These are phyloP conservation scores for Epichloe elymi DNA, from an alignment of 2,329 filamentous ascomycete genomes.

Conservation along the genomic window DNA sequence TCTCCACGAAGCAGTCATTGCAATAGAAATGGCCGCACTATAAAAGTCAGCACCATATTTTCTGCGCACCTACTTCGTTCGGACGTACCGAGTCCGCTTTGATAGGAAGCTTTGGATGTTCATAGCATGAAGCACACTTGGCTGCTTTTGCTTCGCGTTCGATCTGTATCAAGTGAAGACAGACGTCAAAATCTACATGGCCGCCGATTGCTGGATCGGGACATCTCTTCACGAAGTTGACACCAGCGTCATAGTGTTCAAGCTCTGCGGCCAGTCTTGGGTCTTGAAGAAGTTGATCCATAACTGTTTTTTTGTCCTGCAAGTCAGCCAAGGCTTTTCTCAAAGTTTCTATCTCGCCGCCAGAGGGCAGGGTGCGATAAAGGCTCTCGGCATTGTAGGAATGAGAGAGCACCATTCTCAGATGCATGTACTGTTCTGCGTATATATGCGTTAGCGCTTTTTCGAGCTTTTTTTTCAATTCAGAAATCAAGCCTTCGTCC, in stretches of 20 bases:
- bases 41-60: conserved; percentile 5
- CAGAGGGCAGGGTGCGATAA: conserved; percentile 4
- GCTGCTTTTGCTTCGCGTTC: not conserved
- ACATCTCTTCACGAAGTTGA: conserved; percentile 4
- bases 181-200: conserved; percentile 6
- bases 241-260: conserved; percentile 5
- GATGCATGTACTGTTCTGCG: not conserved
- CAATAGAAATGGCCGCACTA: conserved; percentile 24
- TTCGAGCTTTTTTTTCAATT: not conserved
- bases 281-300: conserved; percentile 6
- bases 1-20: conserved; percentile 6
- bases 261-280: not conserved
- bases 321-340: not conserved
- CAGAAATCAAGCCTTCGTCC: not conserved
- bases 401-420: conserved; percentile 13
- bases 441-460: not conserved
- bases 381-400: conserved; percentile 16
- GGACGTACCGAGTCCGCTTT: not conserved
- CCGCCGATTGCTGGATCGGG: conserved; percentile 9
- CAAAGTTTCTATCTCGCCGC: not conserved
- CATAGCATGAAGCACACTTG: conserved; percentile 7
- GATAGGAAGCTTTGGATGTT: not conserved
- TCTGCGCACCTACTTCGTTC: not conserved
- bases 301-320: not conserved
- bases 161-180: conserved; percentile 8